Evolutionary conservation across 441 rosid genomes (phyloP).

Genomic region (Gossypium gossypioides): DNA sequence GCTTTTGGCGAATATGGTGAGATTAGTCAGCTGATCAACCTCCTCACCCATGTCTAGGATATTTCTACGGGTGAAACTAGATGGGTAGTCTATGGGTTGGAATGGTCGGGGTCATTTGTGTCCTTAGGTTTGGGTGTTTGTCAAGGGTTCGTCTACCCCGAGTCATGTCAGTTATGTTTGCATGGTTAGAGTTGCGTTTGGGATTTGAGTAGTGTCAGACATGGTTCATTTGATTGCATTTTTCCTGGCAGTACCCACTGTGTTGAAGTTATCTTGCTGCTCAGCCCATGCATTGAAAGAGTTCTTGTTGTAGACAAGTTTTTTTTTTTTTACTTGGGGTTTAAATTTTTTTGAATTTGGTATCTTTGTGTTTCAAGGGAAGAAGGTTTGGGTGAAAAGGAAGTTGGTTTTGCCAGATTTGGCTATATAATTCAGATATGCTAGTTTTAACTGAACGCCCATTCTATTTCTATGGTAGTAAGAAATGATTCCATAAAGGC

Average conservation of each 20-base stretch:
- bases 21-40: slow-evolving; percentile 6
- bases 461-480: neutral
- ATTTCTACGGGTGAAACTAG: slow-evolving; percentile 16
- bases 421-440: neutral
- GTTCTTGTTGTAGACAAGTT: slow-evolving; percentile 2
- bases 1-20: slow-evolving; percentile 15
- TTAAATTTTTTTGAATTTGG: neutral
- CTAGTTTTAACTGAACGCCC: neutral
- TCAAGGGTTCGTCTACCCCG: slow-evolving; percentile 18
- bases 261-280: neutral
- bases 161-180: slow-evolving; percentile 25
- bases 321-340: neutral
- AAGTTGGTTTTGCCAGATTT: neutral
- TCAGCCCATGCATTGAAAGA: neutral
- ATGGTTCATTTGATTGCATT: slow-evolving; percentile 10
- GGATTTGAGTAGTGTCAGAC: slow-evolving; percentile 19
- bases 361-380: neutral
- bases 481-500: neutral
- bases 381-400: neutral
- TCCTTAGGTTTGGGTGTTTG: slow-evolving; percentile 24
- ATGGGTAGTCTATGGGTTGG: slow-evolving; percentile 17
- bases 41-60: slow-evolving; percentile 13
- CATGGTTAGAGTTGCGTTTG: slow-evolving; percentile 22
- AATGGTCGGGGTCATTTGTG: slow-evolving; percentile 25
- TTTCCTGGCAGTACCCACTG: neutral